phyloP scores from a whole-genome alignment of 805 yeast genomes.

The Candida silvicultrix region DNA sequence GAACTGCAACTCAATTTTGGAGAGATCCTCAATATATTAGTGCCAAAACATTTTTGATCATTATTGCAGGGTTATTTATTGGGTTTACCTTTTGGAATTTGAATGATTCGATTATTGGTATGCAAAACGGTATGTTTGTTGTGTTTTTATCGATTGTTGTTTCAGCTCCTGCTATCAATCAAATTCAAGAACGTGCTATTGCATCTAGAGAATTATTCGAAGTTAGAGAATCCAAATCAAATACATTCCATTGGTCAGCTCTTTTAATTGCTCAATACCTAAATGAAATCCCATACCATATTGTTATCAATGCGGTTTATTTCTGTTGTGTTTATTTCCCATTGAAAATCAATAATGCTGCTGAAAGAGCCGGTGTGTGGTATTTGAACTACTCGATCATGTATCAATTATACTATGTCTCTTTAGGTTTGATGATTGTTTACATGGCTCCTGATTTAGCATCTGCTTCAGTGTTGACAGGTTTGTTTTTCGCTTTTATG shows the following conservation, averaged over 20 bases:
- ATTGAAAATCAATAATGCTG: slow-evolving; percentile 32
- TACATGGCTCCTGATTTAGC: slow-evolving; percentile 65
- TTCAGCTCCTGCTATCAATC: slow-evolving; percentile 55
- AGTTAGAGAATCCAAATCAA: slow-evolving; percentile 66
- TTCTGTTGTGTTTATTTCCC: slow-evolving; percentile 50
- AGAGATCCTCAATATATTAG: slow-evolving; percentile 58
- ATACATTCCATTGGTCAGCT: slow-evolving; percentile 69
- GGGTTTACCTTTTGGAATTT: slow-evolving; percentile 73
- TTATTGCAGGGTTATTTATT: slow-evolving; percentile 54
- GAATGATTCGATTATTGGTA: slow-evolving; percentile 43
- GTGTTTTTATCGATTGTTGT: slow-evolving; percentile 55
- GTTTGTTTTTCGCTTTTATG: slow-evolving; percentile 30
- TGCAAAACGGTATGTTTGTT: slow-evolving; percentile 57
- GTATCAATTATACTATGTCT: slow-evolving; percentile 36
- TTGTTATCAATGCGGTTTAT: slow-evolving; percentile 41
- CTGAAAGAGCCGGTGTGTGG: slow-evolving; percentile 45
- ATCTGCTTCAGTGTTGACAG: slow-evolving; percentile 57
- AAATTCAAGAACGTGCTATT: slow-evolving; percentile 56
- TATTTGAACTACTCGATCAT: slow-evolving; percentile 37
- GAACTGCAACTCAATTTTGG: slow-evolving; percentile 43
- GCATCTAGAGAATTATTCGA: slow-evolving; percentile 58
- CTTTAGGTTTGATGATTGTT: slow-evolving; percentile 43
- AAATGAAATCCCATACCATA: slow-evolving; percentile 57
- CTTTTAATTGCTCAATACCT: slow-evolving; percentile 47
- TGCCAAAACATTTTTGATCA: slow-evolving; percentile 49